Evolutionary conservation across 164 flowering plant species (phyloP).

Genomic region (Dillenia turbinata): DNA sequence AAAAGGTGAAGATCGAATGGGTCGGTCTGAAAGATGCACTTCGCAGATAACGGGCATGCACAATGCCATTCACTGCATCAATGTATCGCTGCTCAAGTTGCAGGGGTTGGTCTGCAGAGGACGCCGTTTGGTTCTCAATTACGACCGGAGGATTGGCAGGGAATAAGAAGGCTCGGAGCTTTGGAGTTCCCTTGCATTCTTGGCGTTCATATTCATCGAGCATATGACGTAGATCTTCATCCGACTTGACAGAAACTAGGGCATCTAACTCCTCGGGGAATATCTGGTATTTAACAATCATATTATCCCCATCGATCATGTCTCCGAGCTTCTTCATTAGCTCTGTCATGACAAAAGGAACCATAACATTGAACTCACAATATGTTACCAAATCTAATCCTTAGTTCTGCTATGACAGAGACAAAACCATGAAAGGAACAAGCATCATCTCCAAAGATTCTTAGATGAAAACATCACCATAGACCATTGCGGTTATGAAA

Average conservation of each 20-base stretch:
- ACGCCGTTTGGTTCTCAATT: slow-evolving; percentile 17
- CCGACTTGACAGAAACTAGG: slow-evolving; percentile 64
- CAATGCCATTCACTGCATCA: slow-evolving; percentile 75
- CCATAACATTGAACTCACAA: neutral
- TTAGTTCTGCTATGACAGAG: neutral
- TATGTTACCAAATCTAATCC: too few relatives aligned
- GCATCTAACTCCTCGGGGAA: slow-evolving; percentile 76
- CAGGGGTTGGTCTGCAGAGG: slow-evolving; percentile 23
- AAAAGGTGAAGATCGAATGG: slow-evolving; percentile 24
- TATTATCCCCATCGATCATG: slow-evolving; percentile 46
- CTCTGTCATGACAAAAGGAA: slow-evolving; percentile 33
- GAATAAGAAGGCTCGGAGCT: slow-evolving; percentile 68
- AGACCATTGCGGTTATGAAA: too few relatives aligned
- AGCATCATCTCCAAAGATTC: too few relatives aligned
- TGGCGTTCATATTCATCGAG: slow-evolving; percentile 62
- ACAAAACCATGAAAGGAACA: too few relatives aligned
- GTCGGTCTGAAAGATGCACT: slow-evolving; percentile 9
- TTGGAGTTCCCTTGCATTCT: slow-evolving; percentile 29
- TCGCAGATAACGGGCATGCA: slow-evolving; percentile 14
- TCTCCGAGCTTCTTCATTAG: slow-evolving; percentile 58
- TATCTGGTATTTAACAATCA: slow-evolving; percentile 77
- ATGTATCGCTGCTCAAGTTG: slow-evolving; percentile 63
- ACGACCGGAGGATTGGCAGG: slow-evolving; percentile 35
- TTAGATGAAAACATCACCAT: too few relatives aligned
- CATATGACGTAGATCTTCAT: slow-evolving; percentile 86